These are phyloP conservation scores for Apiospora aurea DNA, from an alignment of 2,329 filamentous ascomycete species.

Conservation along the genomic window DNA sequence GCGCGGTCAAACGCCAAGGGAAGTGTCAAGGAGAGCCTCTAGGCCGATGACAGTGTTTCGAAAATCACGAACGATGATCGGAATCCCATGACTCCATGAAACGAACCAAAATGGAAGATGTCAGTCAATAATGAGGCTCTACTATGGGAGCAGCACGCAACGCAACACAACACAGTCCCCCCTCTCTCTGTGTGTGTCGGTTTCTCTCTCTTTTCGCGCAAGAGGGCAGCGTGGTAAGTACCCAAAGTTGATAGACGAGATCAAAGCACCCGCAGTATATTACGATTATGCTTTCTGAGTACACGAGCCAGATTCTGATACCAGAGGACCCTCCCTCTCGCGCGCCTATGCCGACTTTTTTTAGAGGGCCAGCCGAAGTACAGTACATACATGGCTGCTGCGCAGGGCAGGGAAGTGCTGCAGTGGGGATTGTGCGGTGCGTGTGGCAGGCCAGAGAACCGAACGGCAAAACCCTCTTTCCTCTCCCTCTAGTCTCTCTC, in stretches of 20 bases:
- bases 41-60: constrained; percentile 16
- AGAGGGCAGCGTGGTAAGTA: neutral
- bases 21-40: constrained; percentile 21
- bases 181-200: neutral
- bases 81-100: constrained; percentile 16
- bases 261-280: constrained; percentile 12
- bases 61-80: constrained; percentile 16
- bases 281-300: constrained; percentile 14
- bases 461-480: constrained; percentile 24
- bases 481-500: constrained; percentile 21
- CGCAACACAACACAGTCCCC: neutral
- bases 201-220: neutral
- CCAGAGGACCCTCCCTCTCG: constrained; percentile 10
- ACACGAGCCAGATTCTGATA: constrained; percentile 19
- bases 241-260: constrained; percentile 1
- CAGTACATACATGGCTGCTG: neutral
- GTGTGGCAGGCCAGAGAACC: constrained; percentile 23
- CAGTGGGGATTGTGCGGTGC: constrained; percentile 6
- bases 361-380: constrained; percentile 15
- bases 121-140: neutral
- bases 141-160: neutral
- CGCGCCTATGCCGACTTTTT: constrained; percentile 22
- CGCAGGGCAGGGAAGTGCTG: neutral
- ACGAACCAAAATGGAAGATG: constrained; percentile 1
- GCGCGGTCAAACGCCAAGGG: constrained; percentile 25